Evolutionary conservation across 805 yeast genomes (phyloP).

Genomic region (Ogataea ramenticola): DNA sequence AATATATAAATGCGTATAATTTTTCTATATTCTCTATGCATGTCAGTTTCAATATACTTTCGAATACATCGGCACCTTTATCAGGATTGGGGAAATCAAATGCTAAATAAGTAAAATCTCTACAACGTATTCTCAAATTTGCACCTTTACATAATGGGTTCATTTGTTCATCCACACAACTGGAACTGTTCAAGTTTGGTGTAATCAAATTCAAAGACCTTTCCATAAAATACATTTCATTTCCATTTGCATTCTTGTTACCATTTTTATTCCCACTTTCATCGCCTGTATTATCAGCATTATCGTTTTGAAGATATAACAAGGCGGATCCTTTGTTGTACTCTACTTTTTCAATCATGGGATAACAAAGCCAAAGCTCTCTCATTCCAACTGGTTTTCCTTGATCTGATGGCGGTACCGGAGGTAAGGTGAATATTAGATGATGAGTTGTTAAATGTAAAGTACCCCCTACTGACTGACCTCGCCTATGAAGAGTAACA

Average conservation of each 20-base stretch:
- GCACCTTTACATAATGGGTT: constrained; percentile 28
- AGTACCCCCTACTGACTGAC: constrained; percentile 47
- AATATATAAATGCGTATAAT: constrained; percentile 78
- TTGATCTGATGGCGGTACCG: constrained; percentile 7
- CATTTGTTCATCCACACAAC: background rate
- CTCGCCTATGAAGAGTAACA: constrained; percentile 50
- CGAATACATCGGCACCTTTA: constrained; percentile 64
- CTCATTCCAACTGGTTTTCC: constrained; percentile 24
- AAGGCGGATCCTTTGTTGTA: constrained; percentile 48
- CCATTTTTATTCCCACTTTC: background rate
- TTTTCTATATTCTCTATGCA: constrained; percentile 43
- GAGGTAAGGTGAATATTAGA: constrained; percentile 47
- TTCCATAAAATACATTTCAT: background rate
- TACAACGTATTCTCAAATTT: constrained; percentile 64
- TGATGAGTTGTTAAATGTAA: constrained; percentile 72
- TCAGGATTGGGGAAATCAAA: constrained; percentile 59
- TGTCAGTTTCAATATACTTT: constrained; percentile 61
- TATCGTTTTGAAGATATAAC: constrained; percentile 12
- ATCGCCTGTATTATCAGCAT: background rate
- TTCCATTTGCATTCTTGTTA: background rate
- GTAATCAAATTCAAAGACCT: background rate
- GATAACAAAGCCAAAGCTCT: constrained; percentile 91
- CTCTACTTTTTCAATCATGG: constrained; percentile 61
- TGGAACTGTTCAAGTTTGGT: background rate
- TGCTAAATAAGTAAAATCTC: constrained; percentile 78